Evolutionary conservation across 75 land plant species (phyloP).

Genomic region (Pinus tabuliformis): DNA sequence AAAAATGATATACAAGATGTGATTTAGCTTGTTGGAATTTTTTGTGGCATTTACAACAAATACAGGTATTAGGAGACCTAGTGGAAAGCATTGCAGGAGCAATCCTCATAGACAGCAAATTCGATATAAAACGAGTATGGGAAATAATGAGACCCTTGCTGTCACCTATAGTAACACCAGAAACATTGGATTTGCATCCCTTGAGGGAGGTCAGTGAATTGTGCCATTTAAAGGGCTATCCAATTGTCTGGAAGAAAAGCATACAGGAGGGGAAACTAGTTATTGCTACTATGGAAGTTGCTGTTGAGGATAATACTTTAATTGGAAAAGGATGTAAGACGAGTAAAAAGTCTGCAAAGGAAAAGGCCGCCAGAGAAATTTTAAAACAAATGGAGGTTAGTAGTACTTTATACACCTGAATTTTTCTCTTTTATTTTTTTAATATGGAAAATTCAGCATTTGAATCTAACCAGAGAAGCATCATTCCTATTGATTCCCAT

Average conservation of each 20-base stretch:
- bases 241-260: constrained; percentile 32
- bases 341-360: constrained; percentile 57
- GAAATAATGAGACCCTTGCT: constrained; percentile 65
- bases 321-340: constrained; percentile 40
- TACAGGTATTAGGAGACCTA: constrained; percentile 88
- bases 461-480: background rate
- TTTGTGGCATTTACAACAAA: background rate
- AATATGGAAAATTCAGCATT: background rate
- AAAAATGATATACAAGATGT: background rate
- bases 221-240: constrained; percentile 56
- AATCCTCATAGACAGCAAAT: constrained; percentile 65
- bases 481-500: background rate
- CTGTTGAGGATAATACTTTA: constrained; percentile 32
- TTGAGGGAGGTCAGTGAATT: constrained; percentile 69
- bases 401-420: background rate
- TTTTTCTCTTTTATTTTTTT: background rate
- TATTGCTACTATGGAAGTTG: constrained; percentile 44
- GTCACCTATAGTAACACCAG: constrained; percentile 92
- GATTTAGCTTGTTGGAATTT: background rate
- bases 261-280: constrained; percentile 28
- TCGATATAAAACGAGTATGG: constrained; percentile 81
- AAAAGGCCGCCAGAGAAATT: constrained; percentile 53
- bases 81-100: constrained; percentile 99
- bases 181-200: constrained; percentile 70
- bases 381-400: constrained; percentile 65